Conservation (phyloP, 345 rosid species). For the Lepidium didymum region DNA sequence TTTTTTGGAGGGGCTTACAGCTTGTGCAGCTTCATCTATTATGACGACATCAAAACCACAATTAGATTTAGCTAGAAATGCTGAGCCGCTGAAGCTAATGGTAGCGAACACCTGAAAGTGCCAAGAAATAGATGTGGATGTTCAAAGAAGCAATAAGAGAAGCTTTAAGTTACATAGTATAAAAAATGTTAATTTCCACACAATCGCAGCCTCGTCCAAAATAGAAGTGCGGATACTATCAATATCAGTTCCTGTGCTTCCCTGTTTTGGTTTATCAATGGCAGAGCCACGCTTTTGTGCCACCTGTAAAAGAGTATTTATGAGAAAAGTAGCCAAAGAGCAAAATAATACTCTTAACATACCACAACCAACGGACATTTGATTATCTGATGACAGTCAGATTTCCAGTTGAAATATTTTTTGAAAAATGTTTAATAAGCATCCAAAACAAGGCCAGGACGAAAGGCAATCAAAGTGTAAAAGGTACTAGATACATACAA, state of each 20-base stretch:
- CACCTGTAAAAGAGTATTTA: conserved; percentile 47
- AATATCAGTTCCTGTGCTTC: conserved; percentile 53
- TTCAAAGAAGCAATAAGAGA: background rate
- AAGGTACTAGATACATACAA: conserved; percentile 46
- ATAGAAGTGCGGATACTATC: conserved; percentile 74
- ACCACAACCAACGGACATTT: background rate
- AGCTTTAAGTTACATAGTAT: background rate
- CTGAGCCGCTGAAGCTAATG: conserved; percentile 92
- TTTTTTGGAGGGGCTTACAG: conserved; percentile 44
- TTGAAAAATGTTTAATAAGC: background rate
- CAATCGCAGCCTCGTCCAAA: conserved; percentile 84
- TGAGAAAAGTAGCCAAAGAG: background rate
- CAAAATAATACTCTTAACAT: background rate
- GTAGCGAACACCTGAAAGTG: conserved; percentile 75
- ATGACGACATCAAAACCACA: conserved; percentile 91
- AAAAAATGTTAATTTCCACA: conserved; percentile 29
- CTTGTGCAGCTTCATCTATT: conserved; percentile 99
- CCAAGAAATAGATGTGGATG: conserved; percentile 12
- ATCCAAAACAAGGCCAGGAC: background rate
- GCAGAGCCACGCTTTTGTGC: conserved; percentile 60
- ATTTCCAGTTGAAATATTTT: background rate
- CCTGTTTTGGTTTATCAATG: conserved; percentile 65
- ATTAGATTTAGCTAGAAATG: conserved; percentile 54
- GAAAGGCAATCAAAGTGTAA: background rate
- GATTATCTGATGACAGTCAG: background rate